These are phyloP conservation scores for Amborella trichopoda DNA, from an alignment of 164 flowering plant species.

Conservation along the genomic window DNA sequence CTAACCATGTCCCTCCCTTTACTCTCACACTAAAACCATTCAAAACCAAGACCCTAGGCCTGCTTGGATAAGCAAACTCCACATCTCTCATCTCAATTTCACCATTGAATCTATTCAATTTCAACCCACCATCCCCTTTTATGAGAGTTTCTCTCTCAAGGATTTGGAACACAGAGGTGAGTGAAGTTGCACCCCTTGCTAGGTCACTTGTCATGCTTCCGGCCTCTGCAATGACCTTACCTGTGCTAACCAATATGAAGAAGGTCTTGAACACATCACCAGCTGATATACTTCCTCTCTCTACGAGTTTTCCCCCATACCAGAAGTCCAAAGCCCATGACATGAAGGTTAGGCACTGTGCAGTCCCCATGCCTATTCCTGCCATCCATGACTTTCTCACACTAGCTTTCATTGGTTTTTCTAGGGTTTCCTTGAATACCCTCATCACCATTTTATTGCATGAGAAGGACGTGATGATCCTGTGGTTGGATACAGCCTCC, in stretches of 20 bases:
- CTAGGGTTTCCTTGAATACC: slow-evolving; percentile 64
- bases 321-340: slow-evolving; percentile 93
- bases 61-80: slow-evolving; percentile 64
- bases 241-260: slow-evolving; percentile 79
- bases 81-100: slow-evolving; percentile 60
- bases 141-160: slow-evolving; percentile 59
- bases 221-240: slow-evolving; percentile 89
- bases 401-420: slow-evolving; percentile 51
- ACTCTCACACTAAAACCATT: slow-evolving; percentile 56
- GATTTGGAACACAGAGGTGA: slow-evolving; percentile 68
- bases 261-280: slow-evolving; percentile 89
- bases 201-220: slow-evolving; percentile 98
- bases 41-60: slow-evolving; percentile 44
- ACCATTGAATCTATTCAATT: slow-evolving; percentile 37
- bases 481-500: slow-evolving; percentile 76
- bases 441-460: slow-evolving; percentile 46
- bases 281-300: slow-evolving; percentile 53
- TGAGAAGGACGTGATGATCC: slow-evolving; percentile 76
- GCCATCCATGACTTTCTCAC: slow-evolving; percentile 78
- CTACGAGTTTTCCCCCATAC: slow-evolving; percentile 76
- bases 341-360: slow-evolving; percentile 72
- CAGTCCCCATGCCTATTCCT: slow-evolving; percentile 80
- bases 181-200: slow-evolving; percentile 73
- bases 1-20: slow-evolving; percentile 61
- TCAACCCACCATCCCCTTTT: slow-evolving; percentile 28